Base-by-base conservation (phyloP, 148 eudicot species). In the Polygonum aviculare region DNA sequence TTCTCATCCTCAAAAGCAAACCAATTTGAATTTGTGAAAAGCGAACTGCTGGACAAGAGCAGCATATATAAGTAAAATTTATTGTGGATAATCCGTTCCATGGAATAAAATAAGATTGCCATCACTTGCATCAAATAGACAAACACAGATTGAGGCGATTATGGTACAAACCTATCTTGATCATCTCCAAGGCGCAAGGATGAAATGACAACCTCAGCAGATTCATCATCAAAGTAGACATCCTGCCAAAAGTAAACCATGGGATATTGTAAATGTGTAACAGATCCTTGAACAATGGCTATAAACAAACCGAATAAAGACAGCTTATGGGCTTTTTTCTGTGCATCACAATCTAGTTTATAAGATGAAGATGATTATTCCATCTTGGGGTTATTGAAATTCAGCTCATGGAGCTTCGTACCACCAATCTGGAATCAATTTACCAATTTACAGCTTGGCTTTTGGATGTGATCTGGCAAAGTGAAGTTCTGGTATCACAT, bases 181-280 rank as follows among this genome's bases (percentile, higher is more conserved):
- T 92, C 96, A 79, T 92, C 98, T 74, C 94, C 97, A 52, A 95
- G 88, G 48, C 96, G 91, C 83, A 95, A 88, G 0, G 98, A 95
- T 40, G 98, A 95, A 78, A 95, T 90, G 45, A 95, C 97, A 60
- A 95, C 98, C 83, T 95, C 98, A 76, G 98, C 97, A 79, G 97
- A 90, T 79, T 95, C 98, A 79, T 92, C 98, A 76, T 95, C 98
- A 85, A 95, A 90, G 78, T 92, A 95, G 16, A 95, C 91, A 78
- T 95, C 98, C 97, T 95, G 86, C 69, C 77, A 77, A 84, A 81
- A 31, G 16, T 26, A 10, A 62, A 26, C 38, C 69, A 31, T 31
- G 39, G 26, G 26, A 18, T n/a, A 18, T 14, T 54, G 19, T 26
- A 26, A 26, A 26, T 26, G 0, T 26, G 69, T 12, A 57, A 9